Evolutionary conservation across 73 alveolate genomes (phyloP), one percentile per base, ranked within the genome.

Genomic region (Blepharisma stoltei): DNA sequence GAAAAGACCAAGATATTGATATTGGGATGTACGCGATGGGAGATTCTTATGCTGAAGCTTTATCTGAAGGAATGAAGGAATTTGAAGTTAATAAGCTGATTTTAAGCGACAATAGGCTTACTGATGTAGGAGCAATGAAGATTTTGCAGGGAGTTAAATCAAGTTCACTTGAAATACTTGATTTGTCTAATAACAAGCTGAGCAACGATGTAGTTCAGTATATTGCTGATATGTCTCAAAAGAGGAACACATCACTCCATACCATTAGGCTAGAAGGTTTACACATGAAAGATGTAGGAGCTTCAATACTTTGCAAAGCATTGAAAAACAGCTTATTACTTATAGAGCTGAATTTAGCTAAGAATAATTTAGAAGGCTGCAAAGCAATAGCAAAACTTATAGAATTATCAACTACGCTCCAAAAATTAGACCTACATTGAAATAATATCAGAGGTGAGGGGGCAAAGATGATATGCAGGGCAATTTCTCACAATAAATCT

Each of bases 391-490:
- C 49, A 20, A 60, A 60, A 25, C 23, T 60, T 25, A 18, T 60
- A 60, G 23, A n/a, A 60, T 20, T 20, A 60, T 14, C 37, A 8
- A 14, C 37, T 14, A 18, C 73, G 14, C 11, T 86, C 8, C 70
- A 81, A 41, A 77, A 67, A 6, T 70, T 88, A 7, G 80, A 78
- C 67, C 82, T 88, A 37, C 67, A 86, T 21, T 88, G 95, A 92
- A 83, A 85, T 69, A 80, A 76, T 7, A 85, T 88, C 54, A 76
- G 80, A 23, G 91, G 79, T 44, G 69, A 77, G 44, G 92, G 90
- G 0, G 92, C 65, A 0, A 69, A n/a, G 4, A 69, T 14, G 25
- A 18, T 69, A 69, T 25, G 37, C 5, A 46, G 27, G 5, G 21
- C 79, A 11, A 18, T 69, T 9, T 25, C 75, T 25, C 14, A 37